Conservation (phyloP, 257 asterid species). For the Datura wrightii region DNA sequence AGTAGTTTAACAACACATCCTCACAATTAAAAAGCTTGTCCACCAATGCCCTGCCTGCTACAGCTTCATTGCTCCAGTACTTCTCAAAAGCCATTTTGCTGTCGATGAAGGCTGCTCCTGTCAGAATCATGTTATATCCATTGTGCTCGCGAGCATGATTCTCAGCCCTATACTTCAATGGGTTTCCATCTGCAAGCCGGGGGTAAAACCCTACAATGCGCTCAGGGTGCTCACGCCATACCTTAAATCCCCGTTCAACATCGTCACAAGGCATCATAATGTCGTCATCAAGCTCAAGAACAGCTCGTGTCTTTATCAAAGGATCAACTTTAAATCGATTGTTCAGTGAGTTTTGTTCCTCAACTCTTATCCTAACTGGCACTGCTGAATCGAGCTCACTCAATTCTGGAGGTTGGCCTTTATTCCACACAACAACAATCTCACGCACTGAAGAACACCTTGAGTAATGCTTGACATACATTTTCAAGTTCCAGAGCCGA, state of each 20-base stretch:
- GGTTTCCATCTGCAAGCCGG: conserved; percentile 58
- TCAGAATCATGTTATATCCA: conserved; percentile 88
- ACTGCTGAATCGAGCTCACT: conserved; percentile 81
- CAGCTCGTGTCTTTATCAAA: conserved; percentile 73
- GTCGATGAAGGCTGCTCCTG: conserved; percentile 93
- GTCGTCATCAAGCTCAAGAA: conserved; percentile 94
- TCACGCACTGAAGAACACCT: conserved; percentile 94
- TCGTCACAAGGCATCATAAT: conserved; percentile 98
- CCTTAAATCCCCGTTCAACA: conserved; percentile 82
- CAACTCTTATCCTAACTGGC: conserved; percentile 81
- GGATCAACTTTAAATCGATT: conserved; percentile 84
- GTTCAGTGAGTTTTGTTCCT: conserved; percentile 78
- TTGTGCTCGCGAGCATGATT: conserved; percentile 71
- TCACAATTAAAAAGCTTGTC: conserved; percentile 80
- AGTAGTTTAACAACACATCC: conserved; percentile 85
- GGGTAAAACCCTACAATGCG: conserved; percentile 93
- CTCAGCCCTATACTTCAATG: conserved; percentile 67
- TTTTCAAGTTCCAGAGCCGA: conserved; percentile 89
- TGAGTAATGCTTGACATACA: conserved; percentile 87
- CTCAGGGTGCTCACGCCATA: conserved; percentile 87
- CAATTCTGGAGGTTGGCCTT: conserved; percentile 68
- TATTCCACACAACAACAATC: conserved; percentile 97
- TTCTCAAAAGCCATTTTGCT: conserved; percentile 61
- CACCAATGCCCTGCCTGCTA: conserved; percentile 64
- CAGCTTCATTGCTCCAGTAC: conserved; percentile 80